These are phyloP conservation scores for Aspergillus flavus DNA, from an alignment of 2,329 filamentous ascomycete species.

Conservation along the genomic window DNA sequence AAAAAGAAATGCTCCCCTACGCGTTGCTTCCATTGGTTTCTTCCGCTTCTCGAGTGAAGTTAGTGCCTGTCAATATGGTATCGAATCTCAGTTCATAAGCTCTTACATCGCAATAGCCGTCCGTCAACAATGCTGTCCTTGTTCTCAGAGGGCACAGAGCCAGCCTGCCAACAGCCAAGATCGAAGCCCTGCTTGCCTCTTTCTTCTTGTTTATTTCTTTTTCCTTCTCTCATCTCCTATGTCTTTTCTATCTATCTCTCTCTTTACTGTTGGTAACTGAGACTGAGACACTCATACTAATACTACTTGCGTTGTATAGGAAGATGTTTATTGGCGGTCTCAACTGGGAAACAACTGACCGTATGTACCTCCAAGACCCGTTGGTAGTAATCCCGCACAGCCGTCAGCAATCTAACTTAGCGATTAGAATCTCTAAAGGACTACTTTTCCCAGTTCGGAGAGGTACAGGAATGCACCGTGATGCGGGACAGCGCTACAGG, in stretches of 20 bases:
- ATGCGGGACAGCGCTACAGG: slow-evolving; percentile 96
- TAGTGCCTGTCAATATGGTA: slow-evolving; percentile 1
- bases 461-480: slow-evolving; percentile 97
- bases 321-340: slow-evolving; percentile 99
- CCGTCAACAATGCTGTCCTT: neutral
- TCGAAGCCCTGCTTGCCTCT: neutral
- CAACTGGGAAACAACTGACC: slow-evolving; percentile 98
- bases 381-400: neutral
- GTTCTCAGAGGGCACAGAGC: neutral
- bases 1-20: neutral
- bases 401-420: slow-evolving; percentile 29
- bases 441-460: slow-evolving; percentile 97
- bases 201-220: neutral
- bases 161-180: neutral
- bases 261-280: neutral
- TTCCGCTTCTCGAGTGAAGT: neutral
- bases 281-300: neutral
- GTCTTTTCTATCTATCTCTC: neutral
- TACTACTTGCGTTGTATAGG: slow-evolving; percentile 53
- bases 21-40: neutral
- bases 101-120: neutral
- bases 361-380: slow-evolving; percentile 59
- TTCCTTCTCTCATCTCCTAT: neutral
- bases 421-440: slow-evolving; percentile 84
- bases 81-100: neutral